phyloP scores from a whole-genome alignment of 805 yeast species.

The Vanderwaltozyma yarrowii region DNA sequence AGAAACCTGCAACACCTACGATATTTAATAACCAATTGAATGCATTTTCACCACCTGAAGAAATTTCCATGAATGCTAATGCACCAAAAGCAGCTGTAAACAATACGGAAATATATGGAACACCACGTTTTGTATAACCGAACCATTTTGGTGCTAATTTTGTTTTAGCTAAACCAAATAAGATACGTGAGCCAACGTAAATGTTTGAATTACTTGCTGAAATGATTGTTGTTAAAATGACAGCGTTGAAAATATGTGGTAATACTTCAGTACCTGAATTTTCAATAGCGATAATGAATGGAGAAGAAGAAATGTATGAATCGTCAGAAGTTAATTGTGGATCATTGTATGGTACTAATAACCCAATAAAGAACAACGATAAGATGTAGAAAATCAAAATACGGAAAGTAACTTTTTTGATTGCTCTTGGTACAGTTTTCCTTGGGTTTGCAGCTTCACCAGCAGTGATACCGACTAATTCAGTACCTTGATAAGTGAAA shows the following conservation, averaged over 20 bases:
- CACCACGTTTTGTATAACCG: constrained; percentile 41
- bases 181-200: constrained; percentile 59
- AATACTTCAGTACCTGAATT: constrained; percentile 58
- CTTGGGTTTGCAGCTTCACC: constrained; percentile 67
- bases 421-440: constrained; percentile 61
- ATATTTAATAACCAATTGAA: constrained; percentile 67
- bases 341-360: constrained; percentile 61
- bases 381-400: constrained; percentile 55
- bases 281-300: constrained; percentile 61
- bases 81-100: constrained; percentile 53
- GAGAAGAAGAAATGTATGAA: constrained; percentile 47
- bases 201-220: constrained; percentile 77
- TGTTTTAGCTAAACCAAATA: constrained; percentile 54
- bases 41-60: constrained; percentile 44
- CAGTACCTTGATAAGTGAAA: constrained; percentile 77
- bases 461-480: constrained; percentile 62
- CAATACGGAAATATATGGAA: constrained; percentile 49
- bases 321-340: constrained; percentile 33
- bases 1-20: constrained; percentile 68
- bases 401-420: constrained; percentile 57
- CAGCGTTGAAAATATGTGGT: constrained; percentile 65
- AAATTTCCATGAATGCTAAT: constrained; percentile 49
- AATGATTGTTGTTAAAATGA: constrained; percentile 52
- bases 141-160: constrained; percentile 48
- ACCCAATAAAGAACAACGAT: constrained; percentile 58